Conservation (phyloP, 345 rosid genomes). For the Eucalyptus cladocalyx region DNA sequence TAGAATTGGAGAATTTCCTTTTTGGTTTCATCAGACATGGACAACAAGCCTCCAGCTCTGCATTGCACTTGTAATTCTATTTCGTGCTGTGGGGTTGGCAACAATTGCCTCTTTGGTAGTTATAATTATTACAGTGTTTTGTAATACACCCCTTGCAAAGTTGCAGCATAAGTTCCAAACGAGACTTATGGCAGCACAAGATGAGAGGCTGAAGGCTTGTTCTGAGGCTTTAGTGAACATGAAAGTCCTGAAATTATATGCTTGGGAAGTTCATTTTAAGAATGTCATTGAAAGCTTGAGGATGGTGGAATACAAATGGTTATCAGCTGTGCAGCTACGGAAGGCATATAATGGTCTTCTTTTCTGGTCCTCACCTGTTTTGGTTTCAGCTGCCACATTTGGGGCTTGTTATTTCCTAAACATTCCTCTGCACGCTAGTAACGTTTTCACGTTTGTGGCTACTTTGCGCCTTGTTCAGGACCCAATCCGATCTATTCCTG, state of each 20-base stretch:
- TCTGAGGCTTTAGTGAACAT: conserved; percentile 80
- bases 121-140: conserved; percentile 61
- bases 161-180: conserved; percentile 80
- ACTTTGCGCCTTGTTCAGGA: conserved; percentile 88
- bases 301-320: conserved; percentile 47
- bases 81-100: conserved; percentile 78
- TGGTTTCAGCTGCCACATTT: conserved; percentile 85
- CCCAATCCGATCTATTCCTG: conserved; percentile 71
- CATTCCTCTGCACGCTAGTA: conserved; percentile 69
- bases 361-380: conserved; percentile 86
- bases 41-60: conserved; percentile 79
- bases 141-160: conserved; percentile 90
- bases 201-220: conserved; percentile 69
- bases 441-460: conserved; percentile 92
- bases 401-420: conserved; percentile 71
- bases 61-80: conserved; percentile 59
- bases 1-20: conserved; percentile 88
- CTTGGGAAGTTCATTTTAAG: conserved; percentile 91
- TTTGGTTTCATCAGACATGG: conserved; percentile 97
- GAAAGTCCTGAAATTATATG: conserved; percentile 88
- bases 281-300: conserved; percentile 66
- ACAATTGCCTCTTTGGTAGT: conserved; percentile 71
- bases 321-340: conserved; percentile 70
- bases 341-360: conserved; percentile 60
- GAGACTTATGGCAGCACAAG: conserved; percentile 72